Conservation (phyloP, 2,329 filamentous ascomycete species). For the Diaporthe sp. region DNA sequence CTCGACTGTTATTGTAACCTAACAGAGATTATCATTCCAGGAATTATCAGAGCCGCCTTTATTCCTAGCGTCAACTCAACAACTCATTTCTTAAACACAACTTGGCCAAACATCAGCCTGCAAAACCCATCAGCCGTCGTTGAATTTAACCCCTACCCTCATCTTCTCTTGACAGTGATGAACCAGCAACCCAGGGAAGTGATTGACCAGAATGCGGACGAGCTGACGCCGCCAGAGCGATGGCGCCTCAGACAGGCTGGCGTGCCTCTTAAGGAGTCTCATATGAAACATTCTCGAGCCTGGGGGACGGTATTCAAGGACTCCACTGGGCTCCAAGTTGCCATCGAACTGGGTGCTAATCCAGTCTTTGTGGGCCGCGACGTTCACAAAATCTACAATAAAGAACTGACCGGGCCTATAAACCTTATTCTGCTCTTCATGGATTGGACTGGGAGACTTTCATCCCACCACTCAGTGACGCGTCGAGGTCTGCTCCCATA, state of each 20-base stretch:
- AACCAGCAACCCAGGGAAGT: background rate
- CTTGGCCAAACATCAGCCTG: no score
- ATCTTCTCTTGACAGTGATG: background rate
- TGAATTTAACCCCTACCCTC: no score
- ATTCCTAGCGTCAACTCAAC: no score
- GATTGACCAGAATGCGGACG: background rate
- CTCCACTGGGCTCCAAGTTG: background rate
- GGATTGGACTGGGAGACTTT: background rate
- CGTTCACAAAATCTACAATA: background rate
- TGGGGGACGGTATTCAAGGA: background rate
- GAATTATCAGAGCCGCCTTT: background rate
- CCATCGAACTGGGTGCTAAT: background rate
- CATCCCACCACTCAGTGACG: background rate
- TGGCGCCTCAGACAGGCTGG: background rate
- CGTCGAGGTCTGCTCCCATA: background rate
- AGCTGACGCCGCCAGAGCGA: background rate
- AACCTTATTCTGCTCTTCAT: background rate
- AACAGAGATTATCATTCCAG: no score
- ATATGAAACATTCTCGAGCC: background rate
- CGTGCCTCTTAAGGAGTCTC: background rate
- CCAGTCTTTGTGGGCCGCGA: background rate
- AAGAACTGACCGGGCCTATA: background rate
- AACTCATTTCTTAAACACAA: no score
- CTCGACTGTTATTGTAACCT: background rate
- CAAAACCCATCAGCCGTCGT: no score